Base-by-base conservation (phyloP, 768 basidiomycete genomes). In the Mrakia gelida region DNA sequence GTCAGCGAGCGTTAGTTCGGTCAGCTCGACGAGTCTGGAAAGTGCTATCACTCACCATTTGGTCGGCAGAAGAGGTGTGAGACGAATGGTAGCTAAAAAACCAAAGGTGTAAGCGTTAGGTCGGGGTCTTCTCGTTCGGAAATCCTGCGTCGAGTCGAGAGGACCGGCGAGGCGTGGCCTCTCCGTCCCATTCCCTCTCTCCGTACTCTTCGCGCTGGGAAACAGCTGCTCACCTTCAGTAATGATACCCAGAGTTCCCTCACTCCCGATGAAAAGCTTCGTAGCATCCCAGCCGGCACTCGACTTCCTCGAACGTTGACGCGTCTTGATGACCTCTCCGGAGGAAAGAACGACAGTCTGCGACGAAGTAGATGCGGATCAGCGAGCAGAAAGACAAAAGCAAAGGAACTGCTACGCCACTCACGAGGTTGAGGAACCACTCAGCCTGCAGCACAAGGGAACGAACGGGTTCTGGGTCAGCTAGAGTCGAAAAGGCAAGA, bases 241-340 rank as follows among this genome's bases (percentile, higher is more conserved):
- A n/a, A 95, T 89, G 80, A 95, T 91, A 5, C 94, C 94, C 65
- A 95, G 83, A 0, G 93, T 95, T 9, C 94, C 94, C 54, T 79
- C 78, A 2, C 67, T 52, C 15, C 73, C 78, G 45, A 75, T 75
- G 70, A 75, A 78, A 56, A 79, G 38, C 74, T 79, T 79, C 0
- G 78, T 79, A 30, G 74, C 61, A 23, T 79, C 78, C 78, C 78
- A 79, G 2, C 78, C 78, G 2, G 78, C 78, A 13, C 52, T 26
- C 6, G 78, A 79, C 74, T 79, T 79, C 13, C 78, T 30, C 5
- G 83, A 80, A 80, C 85, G 61, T 76, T 82, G 82, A 15, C 94
- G 89, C 2, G 95, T 97, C 82, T 95, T 95, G 82, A 97, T 94
- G 23, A 96, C 90, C 82, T 94, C 89, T 0, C 95, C 95, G 3